Evolutionary conservation across 805 yeast species (phyloP).

Genomic region (Clavispora phyllophila): DNA sequence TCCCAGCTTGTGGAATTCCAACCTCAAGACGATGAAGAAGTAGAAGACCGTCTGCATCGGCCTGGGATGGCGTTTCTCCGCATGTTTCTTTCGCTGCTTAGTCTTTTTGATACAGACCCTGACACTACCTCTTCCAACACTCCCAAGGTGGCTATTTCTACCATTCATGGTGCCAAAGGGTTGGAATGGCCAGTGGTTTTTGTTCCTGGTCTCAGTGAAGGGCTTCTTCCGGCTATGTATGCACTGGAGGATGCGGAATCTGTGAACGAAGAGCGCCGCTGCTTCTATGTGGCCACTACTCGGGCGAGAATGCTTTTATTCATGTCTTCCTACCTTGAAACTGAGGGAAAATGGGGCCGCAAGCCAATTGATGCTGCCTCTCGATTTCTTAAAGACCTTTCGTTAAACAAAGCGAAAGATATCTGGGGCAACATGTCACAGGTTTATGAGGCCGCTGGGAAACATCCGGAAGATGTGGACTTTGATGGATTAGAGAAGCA

Average conservation of each 20-base stretch:
- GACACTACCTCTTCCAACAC: conserved; percentile 13
- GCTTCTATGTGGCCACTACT: conserved; percentile 84
- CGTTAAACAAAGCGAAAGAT: conserved; percentile 1
- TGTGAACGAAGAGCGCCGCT: conserved; percentile 73
- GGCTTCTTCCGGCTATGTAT: conserved; percentile 56
- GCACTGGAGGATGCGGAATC: conserved; percentile 29
- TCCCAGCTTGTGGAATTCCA: conserved; percentile 30
- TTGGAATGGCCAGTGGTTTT: conserved; percentile 94
- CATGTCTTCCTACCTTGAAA: conserved; percentile 31
- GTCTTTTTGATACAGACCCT: conserved; percentile 17
- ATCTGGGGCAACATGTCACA: conserved; percentile 3
- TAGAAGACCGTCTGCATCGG: not conserved
- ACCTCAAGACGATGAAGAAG: conserved; percentile 23
- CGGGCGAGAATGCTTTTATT: conserved; percentile 64
- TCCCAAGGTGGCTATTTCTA: conserved; percentile 49
- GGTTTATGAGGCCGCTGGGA: not conserved
- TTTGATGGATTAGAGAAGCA: not conserved
- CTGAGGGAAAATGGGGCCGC: conserved; percentile 17
- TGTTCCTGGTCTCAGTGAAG: conserved; percentile 66
- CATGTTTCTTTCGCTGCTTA: conserved; percentile 13
- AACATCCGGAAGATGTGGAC: not conserved
- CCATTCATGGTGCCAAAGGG: conserved; percentile 92
- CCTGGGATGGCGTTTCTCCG: conserved; percentile 5
- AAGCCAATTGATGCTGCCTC: conserved; percentile 20
- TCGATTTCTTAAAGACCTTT: conserved; percentile 20